Evolutionary conservation across 163 green algal genomes (phyloP).

Genomic region (Chlamydomonas reinhardtii): DNA sequence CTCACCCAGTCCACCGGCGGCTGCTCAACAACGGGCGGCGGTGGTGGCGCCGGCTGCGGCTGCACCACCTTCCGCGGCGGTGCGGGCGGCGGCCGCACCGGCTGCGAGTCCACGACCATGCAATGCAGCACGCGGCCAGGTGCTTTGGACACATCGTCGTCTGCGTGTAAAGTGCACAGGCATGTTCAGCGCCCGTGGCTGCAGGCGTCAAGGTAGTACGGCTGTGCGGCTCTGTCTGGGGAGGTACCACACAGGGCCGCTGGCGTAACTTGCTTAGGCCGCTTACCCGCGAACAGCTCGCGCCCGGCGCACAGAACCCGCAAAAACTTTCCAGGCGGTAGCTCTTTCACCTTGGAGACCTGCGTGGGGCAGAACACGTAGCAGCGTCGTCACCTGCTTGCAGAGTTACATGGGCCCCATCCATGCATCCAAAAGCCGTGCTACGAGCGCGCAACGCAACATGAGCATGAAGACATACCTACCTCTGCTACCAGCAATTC

Average conservation of each 20-base stretch:
- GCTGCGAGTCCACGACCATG: constrained; percentile 48
- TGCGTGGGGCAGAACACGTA: neutral
- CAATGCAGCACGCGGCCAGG: constrained; percentile 54
- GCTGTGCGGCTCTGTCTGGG: too few relatives aligned
- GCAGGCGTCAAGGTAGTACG: too few relatives aligned
- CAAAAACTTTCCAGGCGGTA: constrained; percentile 25
- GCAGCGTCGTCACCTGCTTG: too few relatives aligned
- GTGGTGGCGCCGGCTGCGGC: neutral
- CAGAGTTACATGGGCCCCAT: too few relatives aligned
- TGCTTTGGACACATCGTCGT: constrained; percentile 49
- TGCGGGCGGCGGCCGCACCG: neutral
- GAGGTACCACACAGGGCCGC: too few relatives aligned
- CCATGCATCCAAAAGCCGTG: too few relatives aligned
- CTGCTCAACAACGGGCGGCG: constrained; percentile 35
- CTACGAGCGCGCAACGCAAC: too few relatives aligned
- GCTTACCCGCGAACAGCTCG: constrained; percentile 50
- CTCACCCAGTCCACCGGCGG: constrained; percentile 58
- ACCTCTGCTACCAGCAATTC: constrained; percentile 9
- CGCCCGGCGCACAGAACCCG: constrained; percentile 56
- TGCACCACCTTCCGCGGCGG: constrained; percentile 8
- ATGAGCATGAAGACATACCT: neutral
- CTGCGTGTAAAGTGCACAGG: neutral
- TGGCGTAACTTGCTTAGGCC: too few relatives aligned
- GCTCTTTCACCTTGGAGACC: neutral
- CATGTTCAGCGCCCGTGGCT: too few relatives aligned